Evolutionary conservation across 169 alveolate species (phyloP), one percentile per base, ranked within the genome.

Genomic region (Plasmodium yoelii): DNA sequence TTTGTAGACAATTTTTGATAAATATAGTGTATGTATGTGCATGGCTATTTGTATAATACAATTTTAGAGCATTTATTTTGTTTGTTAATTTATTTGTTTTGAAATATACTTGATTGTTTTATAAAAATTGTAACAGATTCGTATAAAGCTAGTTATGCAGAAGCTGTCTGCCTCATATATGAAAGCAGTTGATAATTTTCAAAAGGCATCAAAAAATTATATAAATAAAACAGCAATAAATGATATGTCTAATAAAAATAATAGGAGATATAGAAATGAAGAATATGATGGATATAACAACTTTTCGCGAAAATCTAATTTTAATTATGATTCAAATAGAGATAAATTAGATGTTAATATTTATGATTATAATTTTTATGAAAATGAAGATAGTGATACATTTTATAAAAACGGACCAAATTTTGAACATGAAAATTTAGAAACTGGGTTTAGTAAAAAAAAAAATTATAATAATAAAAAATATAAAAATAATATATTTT

Each of bases 331-430:
- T 34, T 56, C 90, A 22, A 57, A 61, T 65, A 73, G 64, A 12
- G 86, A 73, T 68, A 92, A 34, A 39, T 57, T 65, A 34, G 87
- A 72, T 71, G 80, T 61, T 9, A 75, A 88, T 73, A 88, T 77
- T 24, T 77, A 88, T 61, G 90, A 88, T 72, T 77, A 63, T 56
- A 88, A 88, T 56, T 65, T 55, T 73, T 68, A 87, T 57, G 88
- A 87, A 34, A 72, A 90, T 64, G 88, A 88, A 1, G 59, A 87
- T 64, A 55, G 70, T 53, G 82, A 87, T 9, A 51, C 57, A 4
- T n/a, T 19, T 64, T 74, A 68, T 74, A 57, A 67, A n/a, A 39
- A 53, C 44, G 22, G 5, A n/a, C 18, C 2, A 15, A 68, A 69
- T 46, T 22, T 12, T 0, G 80, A 49, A 49, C 24, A 26, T 22